Evolutionary conservation across 2,329 filamentous ascomycete species (phyloP), one percentile per base, ranked within the genome.

Genomic region (Didymella exigua): DNA sequence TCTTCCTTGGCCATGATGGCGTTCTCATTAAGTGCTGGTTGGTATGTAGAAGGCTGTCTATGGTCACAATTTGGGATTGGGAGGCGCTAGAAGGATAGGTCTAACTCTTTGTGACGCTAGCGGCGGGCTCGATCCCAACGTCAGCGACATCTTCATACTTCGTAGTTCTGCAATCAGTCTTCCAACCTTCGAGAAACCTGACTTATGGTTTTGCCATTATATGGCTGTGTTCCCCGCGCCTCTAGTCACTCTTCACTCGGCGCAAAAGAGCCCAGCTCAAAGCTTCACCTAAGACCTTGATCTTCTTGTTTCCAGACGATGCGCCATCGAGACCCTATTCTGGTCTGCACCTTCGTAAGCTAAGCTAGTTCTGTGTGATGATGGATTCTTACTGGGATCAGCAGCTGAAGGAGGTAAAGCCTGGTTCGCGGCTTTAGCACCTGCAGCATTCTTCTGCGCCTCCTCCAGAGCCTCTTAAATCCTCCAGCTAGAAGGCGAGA

Each of bases 1-100:
- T 65, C 62, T 30, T 79, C 79, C 49, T 66, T 69, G 8, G 70
- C 64, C 71, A 73, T 73, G 29, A 27, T 60, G 14, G 5, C 4
- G 1, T 36, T 18, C 11, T n/a, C 21, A n/a, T 45, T 11, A 34
- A 16, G 18, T 18, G 34, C 16, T 29, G 26, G 27, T 42, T 9
- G 24, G 33, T 42, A 33, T 14, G 46, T 48, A 11, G 14, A 5
- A 11, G 6, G 26, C 11, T 26, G 23, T 38, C 26, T 18, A 48
- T 56, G 31, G 42, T 38, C 36, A 16, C 21, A 11, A 14, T 24
- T 49, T 44, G 26, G 26, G 16, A 19, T 16, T 14, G 1, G 16
- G 45, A 36, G 38, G 41, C 48, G 38, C 48, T 56, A 56, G n/a
- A 18, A 1, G 23, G 5, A 23, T 13, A 1, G 11, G 2, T 7